Conservation (phyloP, 2,329 filamentous ascomycete species). For the Helicocarpus griseus region DNA sequence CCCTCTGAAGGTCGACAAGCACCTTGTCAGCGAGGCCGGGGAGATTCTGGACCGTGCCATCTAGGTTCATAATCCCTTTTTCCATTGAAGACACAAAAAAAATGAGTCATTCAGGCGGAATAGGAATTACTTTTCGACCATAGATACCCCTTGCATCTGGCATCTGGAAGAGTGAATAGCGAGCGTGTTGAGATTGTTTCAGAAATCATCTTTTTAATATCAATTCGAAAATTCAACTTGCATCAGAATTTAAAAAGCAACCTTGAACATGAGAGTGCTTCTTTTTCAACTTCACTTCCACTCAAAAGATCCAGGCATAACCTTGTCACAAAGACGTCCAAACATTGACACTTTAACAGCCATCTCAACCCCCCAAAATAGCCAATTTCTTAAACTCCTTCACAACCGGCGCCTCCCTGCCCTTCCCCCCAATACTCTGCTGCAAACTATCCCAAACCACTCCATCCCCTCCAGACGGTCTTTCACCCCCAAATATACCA, state of each 20-base stretch:
- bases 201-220: neutral
- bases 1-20: conserved; percentile 68
- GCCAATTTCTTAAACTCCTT: conserved; percentile 37
- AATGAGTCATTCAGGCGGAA: conserved; percentile 1
- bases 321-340: no score
- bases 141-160: conserved; percentile 1
- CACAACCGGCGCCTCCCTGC: conserved; percentile 42
- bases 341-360: neutral
- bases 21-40: conserved; percentile 61
- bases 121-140: neutral
- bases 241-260: neutral
- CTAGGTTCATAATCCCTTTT: neutral
- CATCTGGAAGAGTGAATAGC: neutral
- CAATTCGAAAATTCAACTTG: neutral
- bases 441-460: conserved; percentile 34
- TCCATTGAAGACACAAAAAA: neutral
- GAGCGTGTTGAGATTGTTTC: neutral
- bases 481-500: conserved; percentile 7
- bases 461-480: conserved; percentile 20
- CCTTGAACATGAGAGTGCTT: neutral
- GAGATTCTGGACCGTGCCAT: conserved; percentile 28
- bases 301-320: no score
- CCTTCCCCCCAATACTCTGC: conserved; percentile 25
- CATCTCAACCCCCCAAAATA: conserved; percentile 20
- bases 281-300: neutral